Evolutionary conservation across 352 stramenopile genomes (phyloP).

Genomic region (Pythium aquatile): DNA sequence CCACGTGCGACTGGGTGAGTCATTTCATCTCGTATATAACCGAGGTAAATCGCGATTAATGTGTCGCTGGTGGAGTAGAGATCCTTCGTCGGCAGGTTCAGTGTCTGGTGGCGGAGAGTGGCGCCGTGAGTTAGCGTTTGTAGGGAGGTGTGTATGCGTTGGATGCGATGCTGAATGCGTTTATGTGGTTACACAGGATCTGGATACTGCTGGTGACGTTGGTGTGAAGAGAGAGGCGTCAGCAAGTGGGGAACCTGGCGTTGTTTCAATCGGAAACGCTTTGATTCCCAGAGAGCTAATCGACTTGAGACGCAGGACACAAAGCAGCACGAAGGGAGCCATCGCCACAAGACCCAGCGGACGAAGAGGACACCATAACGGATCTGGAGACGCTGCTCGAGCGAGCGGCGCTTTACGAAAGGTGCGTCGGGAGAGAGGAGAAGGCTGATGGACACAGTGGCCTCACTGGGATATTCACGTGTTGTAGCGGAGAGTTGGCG

Average conservation of each 20-base stretch:
- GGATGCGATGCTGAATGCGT: background rate
- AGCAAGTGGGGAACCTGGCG: background rate
- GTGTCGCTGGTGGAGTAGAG: constrained; percentile 12
- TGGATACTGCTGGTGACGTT: background rate
- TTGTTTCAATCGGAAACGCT: background rate
- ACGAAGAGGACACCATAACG: background rate
- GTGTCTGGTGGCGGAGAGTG: constrained; percentile 25
- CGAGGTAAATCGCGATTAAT: background rate
- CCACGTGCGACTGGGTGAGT: constrained; percentile 31
- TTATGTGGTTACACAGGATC: background rate
- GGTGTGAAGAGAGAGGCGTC: background rate
- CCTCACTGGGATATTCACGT: background rate
- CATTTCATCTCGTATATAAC: background rate
- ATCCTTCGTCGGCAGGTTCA: constrained; percentile 29
- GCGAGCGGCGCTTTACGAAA: constrained; percentile 18
- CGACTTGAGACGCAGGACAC: background rate
- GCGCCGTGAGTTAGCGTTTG: constrained; percentile 10
- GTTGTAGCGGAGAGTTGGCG: constrained; percentile 20
- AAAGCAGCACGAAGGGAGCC: background rate
- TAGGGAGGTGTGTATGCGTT: background rate
- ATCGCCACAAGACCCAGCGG: background rate
- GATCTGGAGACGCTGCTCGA: constrained; percentile 20
- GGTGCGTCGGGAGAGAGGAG: background rate
- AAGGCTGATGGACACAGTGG: background rate
- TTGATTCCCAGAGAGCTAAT: no score